Evolutionary conservation across 192 early-diverging fungal species (phyloP).

Genomic region (Coemansia sp.): DNA sequence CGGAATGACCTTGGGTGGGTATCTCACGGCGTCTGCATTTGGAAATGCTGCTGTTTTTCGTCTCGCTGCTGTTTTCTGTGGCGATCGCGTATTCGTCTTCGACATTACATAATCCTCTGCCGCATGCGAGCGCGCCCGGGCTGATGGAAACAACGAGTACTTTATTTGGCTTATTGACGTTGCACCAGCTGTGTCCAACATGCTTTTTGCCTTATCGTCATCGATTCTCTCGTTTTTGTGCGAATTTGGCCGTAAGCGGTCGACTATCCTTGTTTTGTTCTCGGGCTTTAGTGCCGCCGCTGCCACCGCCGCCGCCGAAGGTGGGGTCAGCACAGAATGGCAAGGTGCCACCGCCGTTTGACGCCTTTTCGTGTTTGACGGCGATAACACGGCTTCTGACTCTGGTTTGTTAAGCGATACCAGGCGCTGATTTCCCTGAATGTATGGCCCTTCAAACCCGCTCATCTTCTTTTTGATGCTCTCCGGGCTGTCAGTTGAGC

Average conservation of each 20-base stretch:
- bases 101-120: neutral
- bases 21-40: constrained; percentile 1
- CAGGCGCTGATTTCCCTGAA: neutral
- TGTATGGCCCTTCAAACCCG: constrained; percentile 16
- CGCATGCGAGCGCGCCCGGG: neutral
- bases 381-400: neutral
- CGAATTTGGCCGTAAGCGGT: constrained; percentile 15
- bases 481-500: neutral
- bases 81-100: neutral
- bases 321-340: neutral
- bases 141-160: neutral
- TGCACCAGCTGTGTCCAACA: neutral
- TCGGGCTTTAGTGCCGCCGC: neutral
- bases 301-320: neutral
- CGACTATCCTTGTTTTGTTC: constrained; percentile 8
- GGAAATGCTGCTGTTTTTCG: neutral
- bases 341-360: neutral
- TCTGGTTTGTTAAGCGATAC: neutral
- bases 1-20: constrained; percentile 11
- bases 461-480: constrained; percentile 12
- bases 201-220: neutral
- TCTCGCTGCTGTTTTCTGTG: neutral
- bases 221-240: neutral
- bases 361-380: neutral
- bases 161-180: neutral